Percentiles rank a stretch among this genome's conserved stretches.
Evolutionary conservation across 805 yeast species (phyloP).

Genomic region (Clavispora phyllophila): DNA sequence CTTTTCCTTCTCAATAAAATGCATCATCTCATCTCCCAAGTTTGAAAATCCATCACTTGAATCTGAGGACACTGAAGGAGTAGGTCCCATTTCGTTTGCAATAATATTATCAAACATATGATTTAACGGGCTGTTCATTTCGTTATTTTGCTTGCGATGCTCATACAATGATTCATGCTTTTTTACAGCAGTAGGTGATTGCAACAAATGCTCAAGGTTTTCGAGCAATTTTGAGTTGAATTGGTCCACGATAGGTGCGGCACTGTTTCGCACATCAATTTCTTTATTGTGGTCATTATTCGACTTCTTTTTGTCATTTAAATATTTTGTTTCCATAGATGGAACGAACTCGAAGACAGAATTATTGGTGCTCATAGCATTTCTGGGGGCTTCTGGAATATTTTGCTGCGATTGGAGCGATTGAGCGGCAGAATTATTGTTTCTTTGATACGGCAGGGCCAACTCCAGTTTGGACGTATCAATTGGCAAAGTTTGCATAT

Average conservation of each 20-base stretch:
- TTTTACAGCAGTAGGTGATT: constrained; percentile 4
- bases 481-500: neutral
- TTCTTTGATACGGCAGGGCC: neutral
- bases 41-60: neutral
- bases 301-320: neutral
- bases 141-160: neutral
- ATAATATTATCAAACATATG: constrained; percentile 9
- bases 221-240: constrained; percentile 22
- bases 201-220: constrained; percentile 20
- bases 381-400: neutral
- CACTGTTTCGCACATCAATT: neutral
- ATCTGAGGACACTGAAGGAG: neutral
- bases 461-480: neutral
- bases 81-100: neutral
- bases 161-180: neutral
- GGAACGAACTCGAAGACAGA: neutral
- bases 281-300: neutral
- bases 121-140: constrained; percentile 6
- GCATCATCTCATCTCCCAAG: constrained; percentile 13
- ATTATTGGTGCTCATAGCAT: neutral
- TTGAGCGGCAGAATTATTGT: neutral
- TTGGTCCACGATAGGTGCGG: constrained; percentile 13
- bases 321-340: neutral
- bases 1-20: constrained; percentile 15
- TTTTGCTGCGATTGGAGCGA: neutral